Conservation (phyloP, 164 flowering plant genomes). For the Vitis rotundifolia region DNA sequence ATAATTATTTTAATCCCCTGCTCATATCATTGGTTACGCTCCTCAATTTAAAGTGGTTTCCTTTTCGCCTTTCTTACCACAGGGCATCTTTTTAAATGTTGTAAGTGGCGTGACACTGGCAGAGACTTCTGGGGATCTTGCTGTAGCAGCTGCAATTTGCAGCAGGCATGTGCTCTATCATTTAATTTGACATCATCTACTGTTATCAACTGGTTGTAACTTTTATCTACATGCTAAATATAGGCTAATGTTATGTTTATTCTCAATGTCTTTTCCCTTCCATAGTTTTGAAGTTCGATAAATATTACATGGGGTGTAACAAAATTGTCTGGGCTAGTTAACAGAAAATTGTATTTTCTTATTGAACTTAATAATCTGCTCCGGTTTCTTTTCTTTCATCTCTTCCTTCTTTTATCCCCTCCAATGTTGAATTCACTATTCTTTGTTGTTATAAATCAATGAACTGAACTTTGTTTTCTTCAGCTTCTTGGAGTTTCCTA, state of each 20-base stretch:
- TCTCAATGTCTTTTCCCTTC: too few relatives aligned
- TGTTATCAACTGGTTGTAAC: too few relatives aligned
- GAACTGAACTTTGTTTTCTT: conserved; percentile 1
- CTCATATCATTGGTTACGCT: background rate
- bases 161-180: conserved; percentile 64
- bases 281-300: too few relatives aligned
- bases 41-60: background rate
- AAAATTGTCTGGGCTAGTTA: too few relatives aligned
- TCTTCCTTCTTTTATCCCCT: too few relatives aligned
- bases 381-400: background rate
- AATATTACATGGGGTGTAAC: too few relatives aligned
- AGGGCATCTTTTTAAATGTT: conserved; percentile 84
- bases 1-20: too few relatives aligned
- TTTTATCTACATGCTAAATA: too few relatives aligned
- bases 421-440: background rate
- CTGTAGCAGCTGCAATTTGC: conserved; percentile 94
- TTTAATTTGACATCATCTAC: background rate
- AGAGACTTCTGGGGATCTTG: conserved; percentile 96
- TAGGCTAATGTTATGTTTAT: too few relatives aligned
- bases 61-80: background rate
- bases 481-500: conserved; percentile 86
- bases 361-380: background rate
- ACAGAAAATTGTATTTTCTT: too few relatives aligned
- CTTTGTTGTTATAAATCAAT: background rate
- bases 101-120: conserved; percentile 73